A percentile compares a stretch with the other conserved stretches of the same genome.
Conservation (phyloP, 805 yeast genomes). For the Suhomyces pyralidae region DNA sequence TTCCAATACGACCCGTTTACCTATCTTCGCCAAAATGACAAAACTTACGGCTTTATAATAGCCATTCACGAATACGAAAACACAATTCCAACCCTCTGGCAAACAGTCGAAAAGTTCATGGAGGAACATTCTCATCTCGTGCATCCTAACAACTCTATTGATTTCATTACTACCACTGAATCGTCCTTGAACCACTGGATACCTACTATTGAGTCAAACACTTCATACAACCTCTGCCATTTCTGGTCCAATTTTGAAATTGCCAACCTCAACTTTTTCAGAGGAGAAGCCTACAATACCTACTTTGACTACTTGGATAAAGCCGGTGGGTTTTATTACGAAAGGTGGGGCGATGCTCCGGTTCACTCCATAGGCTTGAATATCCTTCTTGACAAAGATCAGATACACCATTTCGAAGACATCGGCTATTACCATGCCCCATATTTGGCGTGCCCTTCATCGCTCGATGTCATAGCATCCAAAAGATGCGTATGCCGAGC, state of each 20-base stretch:
- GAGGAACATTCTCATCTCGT: constrained; percentile 41
- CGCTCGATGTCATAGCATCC: constrained; percentile 28
- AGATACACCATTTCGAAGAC: constrained; percentile 45
- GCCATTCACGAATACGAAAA: constrained; percentile 52
- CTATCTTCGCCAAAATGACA: constrained; percentile 39
- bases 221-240: constrained; percentile 54
- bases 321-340: constrained; percentile 54
- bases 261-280: constrained; percentile 48
- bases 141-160: constrained; percentile 46
- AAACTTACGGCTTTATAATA: constrained; percentile 49
- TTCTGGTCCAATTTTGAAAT: constrained; percentile 67
- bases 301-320: constrained; percentile 47
- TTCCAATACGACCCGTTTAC: constrained; percentile 54
- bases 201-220: constrained; percentile 9
- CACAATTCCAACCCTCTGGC: constrained; percentile 54
- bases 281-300: constrained; percentile 44
- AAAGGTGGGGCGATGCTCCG: constrained; percentile 60
- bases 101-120: constrained; percentile 45
- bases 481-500: constrained; percentile 40
- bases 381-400: constrained; percentile 32
- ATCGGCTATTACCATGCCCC: constrained; percentile 45
- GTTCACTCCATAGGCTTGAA: constrained; percentile 40
- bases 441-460: constrained; percentile 39
- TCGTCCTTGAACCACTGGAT: constrained; percentile 22
- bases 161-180: constrained; percentile 47